Conservation (phyloP, 2,329 filamentous ascomycete species). For the Colletotrichum sp. region DNA sequence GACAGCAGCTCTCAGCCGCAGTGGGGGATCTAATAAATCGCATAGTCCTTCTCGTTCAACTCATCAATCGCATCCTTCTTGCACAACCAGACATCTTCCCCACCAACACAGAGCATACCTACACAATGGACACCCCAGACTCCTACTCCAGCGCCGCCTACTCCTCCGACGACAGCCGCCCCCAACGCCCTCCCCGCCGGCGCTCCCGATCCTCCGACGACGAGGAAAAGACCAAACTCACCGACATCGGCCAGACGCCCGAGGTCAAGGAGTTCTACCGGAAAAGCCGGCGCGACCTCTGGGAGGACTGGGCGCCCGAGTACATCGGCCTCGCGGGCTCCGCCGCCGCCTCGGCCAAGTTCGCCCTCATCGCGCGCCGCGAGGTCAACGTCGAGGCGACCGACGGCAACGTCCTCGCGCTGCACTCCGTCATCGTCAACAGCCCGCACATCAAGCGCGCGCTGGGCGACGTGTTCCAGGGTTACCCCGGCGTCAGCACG, state of each 20-base stretch:
- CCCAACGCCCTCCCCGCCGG: neutral
- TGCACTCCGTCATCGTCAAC: neutral
- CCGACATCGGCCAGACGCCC: neutral
- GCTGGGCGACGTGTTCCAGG: neutral
- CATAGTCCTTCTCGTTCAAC: fast-evolving
- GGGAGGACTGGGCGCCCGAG: neutral
- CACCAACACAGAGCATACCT: neutral
- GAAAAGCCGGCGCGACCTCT: neutral
- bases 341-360: neutral
- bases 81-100: neutral
- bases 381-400: neutral
- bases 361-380: neutral
- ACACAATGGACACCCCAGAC: neutral
- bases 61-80: neutral
- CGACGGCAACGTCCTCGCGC: neutral
- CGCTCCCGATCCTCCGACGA: neutral
- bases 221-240: neutral
- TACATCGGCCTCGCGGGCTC: neutral
- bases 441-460: neutral
- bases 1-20: neutral
- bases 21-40: neutral
- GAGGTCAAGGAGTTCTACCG: neutral
- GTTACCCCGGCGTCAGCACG: neutral
- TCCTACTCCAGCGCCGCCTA: neutral
- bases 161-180: neutral